These are phyloP conservation scores for Cnidoscolus chayamansa DNA, from an alignment of 441 rosid species.

Conservation along the genomic window DNA sequence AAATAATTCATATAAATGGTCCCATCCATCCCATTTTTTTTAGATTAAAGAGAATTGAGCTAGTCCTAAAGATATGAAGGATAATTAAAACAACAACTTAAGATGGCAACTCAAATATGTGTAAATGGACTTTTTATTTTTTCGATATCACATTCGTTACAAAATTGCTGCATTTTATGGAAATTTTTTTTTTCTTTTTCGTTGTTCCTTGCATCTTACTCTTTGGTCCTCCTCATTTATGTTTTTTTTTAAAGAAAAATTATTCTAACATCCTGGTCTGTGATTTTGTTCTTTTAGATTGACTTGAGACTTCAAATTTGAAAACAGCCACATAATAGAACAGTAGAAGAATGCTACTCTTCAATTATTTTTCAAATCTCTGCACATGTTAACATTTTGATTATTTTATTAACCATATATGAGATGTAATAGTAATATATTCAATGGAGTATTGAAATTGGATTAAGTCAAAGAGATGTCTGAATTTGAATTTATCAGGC, in stretches of 20 bases:
- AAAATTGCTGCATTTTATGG: not conserved
- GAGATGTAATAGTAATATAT: not conserved
- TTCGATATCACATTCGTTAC: not conserved
- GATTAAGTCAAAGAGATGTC: too few relatives aligned
- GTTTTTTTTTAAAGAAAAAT: not conserved
- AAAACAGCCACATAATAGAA: not conserved
- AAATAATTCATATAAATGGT: not conserved
- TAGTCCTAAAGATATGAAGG: not conserved
- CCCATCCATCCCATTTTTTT: not conserved
- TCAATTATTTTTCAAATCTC: not conserved
- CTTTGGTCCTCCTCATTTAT: not conserved
- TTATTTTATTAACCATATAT: not conserved
- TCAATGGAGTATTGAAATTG: not conserved
- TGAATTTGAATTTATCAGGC: not conserved
- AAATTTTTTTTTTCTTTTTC: slow-evolving; percentile 1
- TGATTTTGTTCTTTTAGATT: not conserved
- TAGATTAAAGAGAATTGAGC: not conserved
- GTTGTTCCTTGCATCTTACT: not conserved
- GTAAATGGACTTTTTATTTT: not conserved
- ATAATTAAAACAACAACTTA: slow-evolving; percentile 2
- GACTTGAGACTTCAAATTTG: not conserved
- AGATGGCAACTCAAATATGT: not conserved
- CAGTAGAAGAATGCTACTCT: not conserved
- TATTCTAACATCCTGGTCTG: not conserved
- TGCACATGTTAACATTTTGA: not conserved